Conservation (phyloP, 345 rosid genomes). For the Gossypium bickii region DNA sequence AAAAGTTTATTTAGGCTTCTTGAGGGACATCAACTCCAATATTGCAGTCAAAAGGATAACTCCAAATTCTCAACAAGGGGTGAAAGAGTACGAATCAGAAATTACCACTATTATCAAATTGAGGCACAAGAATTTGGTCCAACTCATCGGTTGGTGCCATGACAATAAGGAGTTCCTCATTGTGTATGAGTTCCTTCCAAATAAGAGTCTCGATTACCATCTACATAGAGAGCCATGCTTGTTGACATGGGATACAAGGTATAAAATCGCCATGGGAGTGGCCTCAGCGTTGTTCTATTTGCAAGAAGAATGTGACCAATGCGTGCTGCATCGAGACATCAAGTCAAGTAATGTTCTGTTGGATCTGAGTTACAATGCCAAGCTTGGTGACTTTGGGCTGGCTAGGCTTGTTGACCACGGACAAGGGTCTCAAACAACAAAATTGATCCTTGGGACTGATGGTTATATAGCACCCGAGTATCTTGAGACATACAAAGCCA, state of each 20-base stretch:
- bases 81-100: slow-evolving; percentile 39
- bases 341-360: slow-evolving; percentile 63
- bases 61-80: not conserved
- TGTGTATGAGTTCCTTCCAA: slow-evolving; percentile 64
- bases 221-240: slow-evolving; percentile 33
- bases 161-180: slow-evolving; percentile 53
- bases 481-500: slow-evolving; percentile 35
- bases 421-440: slow-evolving; percentile 37
- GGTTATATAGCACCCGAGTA: slow-evolving; percentile 55
- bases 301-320: slow-evolving; percentile 64
- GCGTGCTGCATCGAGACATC: slow-evolving; percentile 57
- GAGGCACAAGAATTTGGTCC: slow-evolving; percentile 60
- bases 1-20: not conserved
- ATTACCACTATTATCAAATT: slow-evolving; percentile 45
- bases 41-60: slow-evolving; percentile 7
- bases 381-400: slow-evolving; percentile 65
- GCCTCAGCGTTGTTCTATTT: slow-evolving; percentile 51
- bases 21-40: not conserved
- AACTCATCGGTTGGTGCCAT: slow-evolving; percentile 71
- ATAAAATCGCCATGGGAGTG: slow-evolving; percentile 38
- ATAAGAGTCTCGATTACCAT: slow-evolving; percentile 54
- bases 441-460: slow-evolving; percentile 37
- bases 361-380: slow-evolving; percentile 48
- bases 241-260: slow-evolving; percentile 45
- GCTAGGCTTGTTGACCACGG: slow-evolving; percentile 50